Percentiles rank a stretch among this genome's conserved stretches.
Evolutionary conservation across 2,329 filamentous ascomycete genomes (phyloP).

Genomic region (Scortechinia acanthostroma): DNA sequence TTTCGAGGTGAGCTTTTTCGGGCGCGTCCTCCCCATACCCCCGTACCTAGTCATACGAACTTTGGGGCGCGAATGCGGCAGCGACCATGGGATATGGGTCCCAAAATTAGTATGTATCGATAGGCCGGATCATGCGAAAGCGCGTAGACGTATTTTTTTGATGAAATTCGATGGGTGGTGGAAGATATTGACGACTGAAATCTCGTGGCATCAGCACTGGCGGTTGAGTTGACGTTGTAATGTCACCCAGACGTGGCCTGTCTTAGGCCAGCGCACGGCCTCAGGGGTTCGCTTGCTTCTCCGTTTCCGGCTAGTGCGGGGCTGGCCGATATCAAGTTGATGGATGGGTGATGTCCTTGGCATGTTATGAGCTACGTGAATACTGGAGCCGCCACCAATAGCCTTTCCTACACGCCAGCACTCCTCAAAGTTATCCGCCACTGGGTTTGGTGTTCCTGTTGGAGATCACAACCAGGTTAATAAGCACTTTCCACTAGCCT

Average conservation of each 20-base stretch:
- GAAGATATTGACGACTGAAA: background rate
- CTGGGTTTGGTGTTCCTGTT: too few relatives aligned
- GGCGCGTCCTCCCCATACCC: constrained; percentile 65
- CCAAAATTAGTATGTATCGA: constrained; percentile 27
- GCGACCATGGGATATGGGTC: constrained; percentile 36
- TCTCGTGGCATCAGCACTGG: background rate
- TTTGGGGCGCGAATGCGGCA: constrained; percentile 31
- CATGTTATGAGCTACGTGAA: too few relatives aligned
- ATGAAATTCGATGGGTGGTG: constrained; percentile 12
- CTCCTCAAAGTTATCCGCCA: too few relatives aligned
- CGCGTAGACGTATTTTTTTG: constrained; percentile 26
- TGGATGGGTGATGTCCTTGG: too few relatives aligned
- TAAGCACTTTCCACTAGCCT: too few relatives aligned
- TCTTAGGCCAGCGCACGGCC: background rate
- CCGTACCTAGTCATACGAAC: constrained; percentile 29
- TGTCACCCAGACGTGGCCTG: background rate
- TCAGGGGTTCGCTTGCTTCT: background rate
- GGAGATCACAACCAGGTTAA: too few relatives aligned
- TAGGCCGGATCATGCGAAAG: constrained; percentile 28
- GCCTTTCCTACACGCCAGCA: too few relatives aligned
- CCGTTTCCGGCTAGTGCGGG: background rate
- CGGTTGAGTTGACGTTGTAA: background rate
- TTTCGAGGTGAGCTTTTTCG: constrained; percentile 89
- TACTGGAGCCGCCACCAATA: too few relatives aligned
- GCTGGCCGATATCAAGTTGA: background rate